Percentiles rank a stretch among this genome's conserved stretches.
phyloP scores from a whole-genome alignment of 1,139 yeast species.

The Protomyces inouyei region DNA sequence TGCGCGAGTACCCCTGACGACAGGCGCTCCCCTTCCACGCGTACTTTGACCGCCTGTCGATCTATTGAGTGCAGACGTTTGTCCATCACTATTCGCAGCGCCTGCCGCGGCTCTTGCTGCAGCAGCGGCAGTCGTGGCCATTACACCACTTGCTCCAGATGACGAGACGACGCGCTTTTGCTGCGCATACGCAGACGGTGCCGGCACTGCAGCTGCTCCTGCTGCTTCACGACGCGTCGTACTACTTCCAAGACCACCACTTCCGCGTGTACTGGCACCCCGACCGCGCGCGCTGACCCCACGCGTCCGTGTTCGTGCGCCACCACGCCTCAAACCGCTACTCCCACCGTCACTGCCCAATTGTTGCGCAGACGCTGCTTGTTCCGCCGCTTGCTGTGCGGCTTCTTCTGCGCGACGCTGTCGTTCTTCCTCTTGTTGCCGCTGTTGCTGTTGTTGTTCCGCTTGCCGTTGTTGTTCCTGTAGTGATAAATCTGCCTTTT shows the following conservation, averaged over 20 bases:
- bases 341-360: background rate
- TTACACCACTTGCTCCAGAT: background rate
- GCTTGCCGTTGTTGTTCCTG: constrained; percentile 4
- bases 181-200: constrained; percentile 24
- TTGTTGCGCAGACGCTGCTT: background rate
- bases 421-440: constrained; percentile 7
- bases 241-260: background rate
- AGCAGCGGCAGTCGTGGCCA: background rate
- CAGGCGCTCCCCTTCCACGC: constrained; percentile 14
- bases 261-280: background rate
- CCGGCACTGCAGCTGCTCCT: background rate
- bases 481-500: background rate
- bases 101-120: background rate
- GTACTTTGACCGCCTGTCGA: background rate
- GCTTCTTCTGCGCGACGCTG: constrained; percentile 4
- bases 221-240: constrained; percentile 1
- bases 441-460: constrained; percentile 1
- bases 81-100: background rate
- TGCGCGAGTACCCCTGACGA: constrained; percentile 17
- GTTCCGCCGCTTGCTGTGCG: background rate
- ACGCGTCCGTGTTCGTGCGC: background rate
- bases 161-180: constrained; percentile 4
- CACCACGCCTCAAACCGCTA: background rate
- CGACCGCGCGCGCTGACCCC: background rate
- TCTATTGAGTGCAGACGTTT: background rate